phyloP scores from a whole-genome alignment of 495 filamentous ascomycete species.

The Sporormia fimetaria region DNA sequence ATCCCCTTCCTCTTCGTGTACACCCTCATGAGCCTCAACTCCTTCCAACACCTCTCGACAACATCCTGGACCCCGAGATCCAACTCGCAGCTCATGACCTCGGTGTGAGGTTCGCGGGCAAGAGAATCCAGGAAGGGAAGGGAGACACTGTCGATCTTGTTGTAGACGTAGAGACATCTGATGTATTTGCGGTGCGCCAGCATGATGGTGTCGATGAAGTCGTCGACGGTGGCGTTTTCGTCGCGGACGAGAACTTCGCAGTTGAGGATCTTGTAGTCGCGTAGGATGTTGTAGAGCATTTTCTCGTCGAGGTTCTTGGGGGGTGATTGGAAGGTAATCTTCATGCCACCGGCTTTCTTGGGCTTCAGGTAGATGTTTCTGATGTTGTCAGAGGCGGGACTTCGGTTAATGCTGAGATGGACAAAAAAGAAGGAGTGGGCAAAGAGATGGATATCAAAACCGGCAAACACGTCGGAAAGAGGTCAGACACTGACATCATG shows the following conservation, averaged over 20 bases:
- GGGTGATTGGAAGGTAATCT: constrained; percentile 84
- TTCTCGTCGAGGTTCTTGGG: constrained; percentile 92
- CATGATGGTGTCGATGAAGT: constrained; percentile 99
- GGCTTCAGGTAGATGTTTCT: constrained; percentile 97
- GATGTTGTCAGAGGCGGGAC: background rate
- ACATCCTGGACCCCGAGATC: constrained; percentile 96
- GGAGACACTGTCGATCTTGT: constrained; percentile 96
- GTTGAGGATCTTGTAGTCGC: constrained; percentile 98
- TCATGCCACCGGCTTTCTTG: constrained; percentile 97
- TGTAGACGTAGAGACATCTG: constrained; percentile 92
- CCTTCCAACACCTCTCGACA: constrained; percentile 90
- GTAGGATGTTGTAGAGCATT: constrained; percentile 90
- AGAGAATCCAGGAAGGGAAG: constrained; percentile 87
- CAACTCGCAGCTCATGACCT: constrained; percentile 95
- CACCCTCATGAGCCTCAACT: constrained; percentile 77
- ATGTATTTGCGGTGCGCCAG: constrained; percentile 98
- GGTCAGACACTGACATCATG: too few relatives aligned
- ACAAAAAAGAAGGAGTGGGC: too few relatives aligned
- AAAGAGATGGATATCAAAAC: too few relatives aligned
- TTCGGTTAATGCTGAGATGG: background rate
- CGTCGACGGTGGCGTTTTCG: constrained; percentile 90
- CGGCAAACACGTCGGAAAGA: too few relatives aligned
- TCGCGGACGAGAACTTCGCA: constrained; percentile 93
- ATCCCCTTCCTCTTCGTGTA: constrained; percentile 94
- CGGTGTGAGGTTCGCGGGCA: constrained; percentile 84